Conservation (phyloP, 73 alveolate genomes). For the Blepharisma stoltei region DNA sequence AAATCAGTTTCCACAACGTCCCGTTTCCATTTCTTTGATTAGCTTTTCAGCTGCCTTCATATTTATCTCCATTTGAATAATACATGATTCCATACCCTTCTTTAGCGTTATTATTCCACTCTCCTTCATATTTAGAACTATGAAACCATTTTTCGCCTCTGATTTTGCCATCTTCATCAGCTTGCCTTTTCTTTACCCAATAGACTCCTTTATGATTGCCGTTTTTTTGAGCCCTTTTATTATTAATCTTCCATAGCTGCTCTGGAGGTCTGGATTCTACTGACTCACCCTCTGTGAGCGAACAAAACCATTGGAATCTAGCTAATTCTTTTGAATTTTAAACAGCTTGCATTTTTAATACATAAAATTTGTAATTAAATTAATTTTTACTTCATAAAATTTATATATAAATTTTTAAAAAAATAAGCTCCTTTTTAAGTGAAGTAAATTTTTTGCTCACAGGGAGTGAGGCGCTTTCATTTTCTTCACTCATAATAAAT, state of each 20-base stretch:
- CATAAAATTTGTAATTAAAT: too few relatives aligned
- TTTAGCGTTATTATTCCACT: constrained; percentile 76
- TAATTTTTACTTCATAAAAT: too few relatives aligned
- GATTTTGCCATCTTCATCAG: constrained; percentile 86
- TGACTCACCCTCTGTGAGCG: too few relatives aligned
- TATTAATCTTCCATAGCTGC: constrained; percentile 39
- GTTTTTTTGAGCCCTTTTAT: constrained; percentile 90
- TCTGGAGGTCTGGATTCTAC: not conserved
- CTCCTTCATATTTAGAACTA: constrained; percentile 78
- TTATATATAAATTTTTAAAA: too few relatives aligned
- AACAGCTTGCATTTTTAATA: too few relatives aligned
- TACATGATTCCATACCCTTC: constrained; percentile 84
- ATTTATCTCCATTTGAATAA: constrained; percentile 82
- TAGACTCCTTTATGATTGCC: constrained; percentile 89
- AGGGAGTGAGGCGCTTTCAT: too few relatives aligned
- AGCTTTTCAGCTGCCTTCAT: constrained; percentile 89
- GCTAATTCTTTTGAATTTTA: too few relatives aligned
- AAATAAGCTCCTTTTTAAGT: too few relatives aligned
- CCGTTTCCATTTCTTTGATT: constrained; percentile 95
- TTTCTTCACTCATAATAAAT: too few relatives aligned
- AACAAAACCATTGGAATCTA: too few relatives aligned
- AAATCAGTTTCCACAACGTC: constrained; percentile 68
- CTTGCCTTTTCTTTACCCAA: constrained; percentile 86
- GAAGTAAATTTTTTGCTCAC: too few relatives aligned
- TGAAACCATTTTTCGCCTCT: constrained; percentile 87